phyloP scores from a whole-genome alignment of 2,329 filamentous ascomycete species.

The Aaosphaeria arxii region DNA sequence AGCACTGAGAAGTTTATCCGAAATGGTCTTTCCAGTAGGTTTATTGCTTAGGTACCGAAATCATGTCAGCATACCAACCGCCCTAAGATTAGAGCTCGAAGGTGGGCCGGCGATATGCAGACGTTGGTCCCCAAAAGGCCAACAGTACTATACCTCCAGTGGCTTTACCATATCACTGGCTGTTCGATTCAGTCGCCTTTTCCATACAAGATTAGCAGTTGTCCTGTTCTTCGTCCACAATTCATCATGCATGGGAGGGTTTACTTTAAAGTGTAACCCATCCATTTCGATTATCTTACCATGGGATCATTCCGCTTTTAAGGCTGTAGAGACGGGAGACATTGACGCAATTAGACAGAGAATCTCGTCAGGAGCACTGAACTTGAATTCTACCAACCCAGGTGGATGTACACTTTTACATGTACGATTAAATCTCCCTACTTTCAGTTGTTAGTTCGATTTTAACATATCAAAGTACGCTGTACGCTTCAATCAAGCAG shows the following conservation, averaged over 20 bases:
- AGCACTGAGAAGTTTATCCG: neutral
- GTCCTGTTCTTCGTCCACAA: neutral
- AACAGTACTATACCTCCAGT: neutral
- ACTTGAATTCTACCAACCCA: neutral
- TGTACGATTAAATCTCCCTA: slow-evolving; percentile 1
- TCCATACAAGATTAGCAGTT: neutral
- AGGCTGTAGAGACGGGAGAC: slow-evolving; percentile 1
- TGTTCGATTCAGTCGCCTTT: neutral
- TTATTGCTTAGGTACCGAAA: neutral
- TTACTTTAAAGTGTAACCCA: neutral
- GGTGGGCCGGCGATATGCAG: neutral
- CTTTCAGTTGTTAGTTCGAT: neutral
- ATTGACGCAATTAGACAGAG: neutral
- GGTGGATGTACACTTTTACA: slow-evolving; percentile 8
- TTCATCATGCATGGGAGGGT: neutral
- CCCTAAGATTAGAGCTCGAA: neutral
- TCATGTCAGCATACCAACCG: neutral
- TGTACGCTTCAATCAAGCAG: neutral
- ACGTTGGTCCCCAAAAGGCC: neutral
- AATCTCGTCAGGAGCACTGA: neutral
- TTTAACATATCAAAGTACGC: slow-evolving; percentile 3
- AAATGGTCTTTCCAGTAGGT: neutral
- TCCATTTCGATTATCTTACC: too few species aligned
- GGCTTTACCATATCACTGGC: neutral
- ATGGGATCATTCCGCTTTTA: neutral